Evolutionary conservation across 2,329 filamentous ascomycete species (phyloP).

Genomic region (Didymella glomerata): DNA sequence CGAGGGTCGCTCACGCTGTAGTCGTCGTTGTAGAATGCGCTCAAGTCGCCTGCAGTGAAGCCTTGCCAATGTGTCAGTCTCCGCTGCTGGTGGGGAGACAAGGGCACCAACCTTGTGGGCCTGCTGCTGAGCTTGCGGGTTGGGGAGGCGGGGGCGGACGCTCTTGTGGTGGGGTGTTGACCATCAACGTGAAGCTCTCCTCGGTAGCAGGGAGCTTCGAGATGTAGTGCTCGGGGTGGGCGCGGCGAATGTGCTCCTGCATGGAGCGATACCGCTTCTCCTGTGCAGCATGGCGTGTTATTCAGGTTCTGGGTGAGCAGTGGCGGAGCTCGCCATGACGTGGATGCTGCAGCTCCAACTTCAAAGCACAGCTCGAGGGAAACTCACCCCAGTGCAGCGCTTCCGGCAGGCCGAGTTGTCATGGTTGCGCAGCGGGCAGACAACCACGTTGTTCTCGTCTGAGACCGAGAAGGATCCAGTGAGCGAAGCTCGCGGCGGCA

Average conservation of each 20-base stretch:
- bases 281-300: constrained; percentile 60
- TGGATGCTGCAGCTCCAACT: constrained; percentile 21
- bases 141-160: constrained; percentile 64
- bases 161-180: constrained; percentile 84
- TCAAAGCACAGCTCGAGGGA: constrained; percentile 22
- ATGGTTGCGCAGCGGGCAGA: constrained; percentile 93
- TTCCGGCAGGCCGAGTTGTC: constrained; percentile 98
- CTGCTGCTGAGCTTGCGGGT: constrained; percentile 51
- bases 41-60: constrained; percentile 65
- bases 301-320: constrained; percentile 26
- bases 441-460: constrained; percentile 93
- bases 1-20: constrained; percentile 73
- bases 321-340: constrained; percentile 33
- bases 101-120: constrained; percentile 44
- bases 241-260: constrained; percentile 98
- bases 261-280: constrained; percentile 97
- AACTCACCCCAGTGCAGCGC: constrained; percentile 95
- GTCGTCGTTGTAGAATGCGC: constrained; percentile 72
- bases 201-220: constrained; percentile 97
- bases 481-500: constrained; percentile 88
- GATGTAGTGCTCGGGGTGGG: constrained; percentile 96
- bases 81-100: constrained; percentile 42
- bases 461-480: constrained; percentile 92
- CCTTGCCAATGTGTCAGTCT: constrained; percentile 49
- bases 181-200: constrained; percentile 95